Base-by-base conservation (phyloP, 495 filamentous ascomycete genomes). In the Penicillium flavigenum region DNA sequence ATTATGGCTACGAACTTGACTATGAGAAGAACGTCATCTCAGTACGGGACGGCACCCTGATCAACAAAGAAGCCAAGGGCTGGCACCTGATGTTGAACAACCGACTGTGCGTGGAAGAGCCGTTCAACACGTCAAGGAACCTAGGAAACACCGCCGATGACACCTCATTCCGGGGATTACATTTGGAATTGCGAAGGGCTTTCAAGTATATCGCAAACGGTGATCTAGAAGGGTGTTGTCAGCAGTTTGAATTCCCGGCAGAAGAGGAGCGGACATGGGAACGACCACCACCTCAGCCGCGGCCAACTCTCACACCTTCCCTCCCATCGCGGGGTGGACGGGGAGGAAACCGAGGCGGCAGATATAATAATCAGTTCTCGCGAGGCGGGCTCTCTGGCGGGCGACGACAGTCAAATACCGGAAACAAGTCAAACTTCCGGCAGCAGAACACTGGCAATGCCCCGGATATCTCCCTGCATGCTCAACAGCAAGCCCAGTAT, bases 81-180 rank as follows among this genome's bases (percentile, higher is more conserved):
- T 98, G 94, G 94, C 81, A 88, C 63, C 67, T 88, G 49, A 76
- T 82, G 61, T 74, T 84, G 51, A 88, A 92, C 64, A 92, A 96
- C 64, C 81, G 86, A 45, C 81, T 98, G 45, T 97, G 94, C 68
- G 88, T 98, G 26, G 95, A 98, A 68, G 94, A 98, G 67, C 95
- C 94, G 3, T 98, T 98, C 78, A 98, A 96, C 63, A 88, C 81
- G 27, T 78, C 75, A n/a, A 82, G 95, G n/a, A 98, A 98, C 70
- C 79, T 98, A 48, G 94, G 92, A 0, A 98, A 98, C 63, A 97
- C 94, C 20, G 94, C 94, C 9, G 94, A 98, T 64, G 92, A 96
- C 67, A 92, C 86, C 3, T 94, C 94, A 1, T 95, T 96, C 66
- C 81, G 88, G 48, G 94, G 94, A 3, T 81, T 98, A 19, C 95